Conservation (phyloP, 169 alveolate genomes). For the Plasmodium coatneyi region DNA sequence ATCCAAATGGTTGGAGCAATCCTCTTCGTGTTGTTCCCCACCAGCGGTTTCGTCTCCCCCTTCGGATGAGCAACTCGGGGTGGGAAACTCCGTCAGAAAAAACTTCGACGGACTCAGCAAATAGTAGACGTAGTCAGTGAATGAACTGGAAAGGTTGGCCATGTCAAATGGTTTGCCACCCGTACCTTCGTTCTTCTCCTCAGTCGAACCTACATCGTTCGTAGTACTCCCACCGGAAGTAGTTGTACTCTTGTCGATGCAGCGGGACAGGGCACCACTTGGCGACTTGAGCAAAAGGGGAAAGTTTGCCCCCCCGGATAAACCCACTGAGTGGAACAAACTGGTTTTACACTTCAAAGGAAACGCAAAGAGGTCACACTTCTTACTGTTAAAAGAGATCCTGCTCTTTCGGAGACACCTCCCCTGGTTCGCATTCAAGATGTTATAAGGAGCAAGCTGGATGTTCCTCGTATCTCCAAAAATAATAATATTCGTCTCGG, state of each 20-base stretch:
- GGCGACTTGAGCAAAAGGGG: background rate
- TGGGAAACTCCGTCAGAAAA: constrained; percentile 24
- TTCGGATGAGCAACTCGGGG: background rate
- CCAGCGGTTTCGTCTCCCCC: background rate
- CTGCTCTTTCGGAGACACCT: background rate
- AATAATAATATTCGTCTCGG: constrained; percentile 61
- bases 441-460: constrained; percentile 58
- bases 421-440: constrained; percentile 40
- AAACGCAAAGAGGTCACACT: constrained; percentile 57
- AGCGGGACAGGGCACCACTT: background rate
- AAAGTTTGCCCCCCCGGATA: background rate
- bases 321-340: background rate
- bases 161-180: background rate
- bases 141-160: constrained; percentile 13
- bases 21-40: background rate
- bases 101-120: constrained; percentile 46
- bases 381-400: constrained; percentile 11
- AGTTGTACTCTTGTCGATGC: background rate
- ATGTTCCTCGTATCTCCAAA: constrained; percentile 70
- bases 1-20: background rate
- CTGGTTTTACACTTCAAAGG: constrained; percentile 40
- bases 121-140: constrained; percentile 58
- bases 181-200: background rate
- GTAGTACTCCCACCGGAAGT: background rate
- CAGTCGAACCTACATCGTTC: background rate